A percentile compares a stretch with the other conserved stretches of the same genome.
phyloP scores from a whole-genome alignment of 2,329 filamentous ascomycete genomes.

The Allantophomopsis cytisporea region DNA sequence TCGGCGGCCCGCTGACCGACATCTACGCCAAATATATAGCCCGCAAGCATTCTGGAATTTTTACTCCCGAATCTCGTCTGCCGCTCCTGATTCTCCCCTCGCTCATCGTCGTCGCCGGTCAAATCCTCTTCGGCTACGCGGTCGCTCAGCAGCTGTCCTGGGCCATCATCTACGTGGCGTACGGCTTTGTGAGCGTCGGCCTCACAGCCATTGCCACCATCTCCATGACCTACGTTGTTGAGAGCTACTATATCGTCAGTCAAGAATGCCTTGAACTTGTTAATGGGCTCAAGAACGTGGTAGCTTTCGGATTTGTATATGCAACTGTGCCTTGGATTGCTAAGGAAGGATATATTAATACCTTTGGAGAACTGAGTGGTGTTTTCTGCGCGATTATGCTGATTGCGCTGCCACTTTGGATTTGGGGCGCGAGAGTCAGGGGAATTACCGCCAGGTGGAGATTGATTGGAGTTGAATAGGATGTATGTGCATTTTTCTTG shows the following conservation, averaged over 20 bases:
- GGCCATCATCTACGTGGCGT: constrained; percentile 29
- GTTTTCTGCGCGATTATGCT: no score
- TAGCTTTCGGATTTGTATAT: constrained; percentile 31
- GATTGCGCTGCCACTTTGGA: no score
- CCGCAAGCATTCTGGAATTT: constrained; percentile 25
- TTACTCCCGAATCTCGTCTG: constrained; percentile 29
- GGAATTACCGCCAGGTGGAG: no score
- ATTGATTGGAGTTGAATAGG: no score
- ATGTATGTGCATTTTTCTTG: no score
- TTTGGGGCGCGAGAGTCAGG: no score
- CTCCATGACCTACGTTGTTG: constrained; percentile 29
- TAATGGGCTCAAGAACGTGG: constrained; percentile 26
- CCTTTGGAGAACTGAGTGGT: no score
- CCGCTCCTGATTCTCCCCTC: constrained; percentile 24
- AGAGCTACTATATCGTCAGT: constrained; percentile 5
- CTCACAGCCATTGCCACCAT: constrained; percentile 27
- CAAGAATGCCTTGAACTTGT: constrained; percentile 1
- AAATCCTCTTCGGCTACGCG: constrained; percentile 29
- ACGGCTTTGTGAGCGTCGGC: constrained; percentile 29
- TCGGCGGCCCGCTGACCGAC: constrained; percentile 28
- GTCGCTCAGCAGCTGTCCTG: constrained; percentile 25
- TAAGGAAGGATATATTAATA: no score
- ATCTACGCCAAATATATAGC: constrained; percentile 25
- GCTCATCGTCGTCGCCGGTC: constrained; percentile 26
- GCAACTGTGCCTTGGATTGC: constrained; percentile 22